Percentiles rank a stretch among this genome's conserved stretches.
Conservation (phyloP, 2,329 filamentous ascomycete genomes). For the Aspergillus fijiensis region DNA sequence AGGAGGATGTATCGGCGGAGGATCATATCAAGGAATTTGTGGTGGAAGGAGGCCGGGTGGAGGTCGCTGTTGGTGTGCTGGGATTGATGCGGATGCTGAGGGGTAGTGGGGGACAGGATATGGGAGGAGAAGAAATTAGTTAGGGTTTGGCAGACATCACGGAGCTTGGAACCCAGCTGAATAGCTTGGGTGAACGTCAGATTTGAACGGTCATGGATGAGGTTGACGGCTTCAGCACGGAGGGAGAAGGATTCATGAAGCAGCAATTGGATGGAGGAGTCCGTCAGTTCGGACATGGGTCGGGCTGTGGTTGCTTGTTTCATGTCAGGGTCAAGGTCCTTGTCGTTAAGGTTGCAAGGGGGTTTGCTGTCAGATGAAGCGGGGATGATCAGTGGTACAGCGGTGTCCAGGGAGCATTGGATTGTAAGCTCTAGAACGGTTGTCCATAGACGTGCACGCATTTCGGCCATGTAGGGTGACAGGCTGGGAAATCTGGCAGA, state of each 20-base stretch:
- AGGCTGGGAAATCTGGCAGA: slow-evolving; percentile 23
- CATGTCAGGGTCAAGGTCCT: slow-evolving; percentile 22
- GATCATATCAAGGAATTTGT: slow-evolving; percentile 18
- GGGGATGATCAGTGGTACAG: slow-evolving; percentile 9
- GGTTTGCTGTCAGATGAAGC: slow-evolving; percentile 5
- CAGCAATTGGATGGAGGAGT: slow-evolving; percentile 24
- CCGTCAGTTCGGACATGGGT: slow-evolving; percentile 18
- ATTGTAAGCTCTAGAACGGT: slow-evolving; percentile 20
- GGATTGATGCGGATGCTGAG: background rate
- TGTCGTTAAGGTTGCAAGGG: slow-evolving; percentile 29
- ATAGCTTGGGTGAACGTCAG: slow-evolving; percentile 20
- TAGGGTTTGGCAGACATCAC: slow-evolving; percentile 12
- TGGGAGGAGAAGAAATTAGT: slow-evolving; percentile 5
- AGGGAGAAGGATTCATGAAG: slow-evolving; percentile 11
- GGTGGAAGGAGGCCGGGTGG: slow-evolving; percentile 2
- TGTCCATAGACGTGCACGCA: slow-evolving; percentile 18
- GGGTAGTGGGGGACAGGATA: background rate
- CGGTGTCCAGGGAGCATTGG: slow-evolving; percentile 17
- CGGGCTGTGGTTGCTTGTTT: slow-evolving; percentile 11
- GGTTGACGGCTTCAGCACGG: slow-evolving; percentile 9
- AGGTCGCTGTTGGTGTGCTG: background rate
- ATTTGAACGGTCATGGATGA: slow-evolving; percentile 4
- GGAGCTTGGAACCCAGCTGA: slow-evolving; percentile 14
- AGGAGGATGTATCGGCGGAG: slow-evolving; percentile 18
- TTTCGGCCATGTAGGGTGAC: slow-evolving; percentile 16